A percentile compares a stretch with the other conserved stretches of the same genome.
phyloP scores from a whole-genome alignment of 73 alveolate species.

The Halteria grandinella region DNA sequence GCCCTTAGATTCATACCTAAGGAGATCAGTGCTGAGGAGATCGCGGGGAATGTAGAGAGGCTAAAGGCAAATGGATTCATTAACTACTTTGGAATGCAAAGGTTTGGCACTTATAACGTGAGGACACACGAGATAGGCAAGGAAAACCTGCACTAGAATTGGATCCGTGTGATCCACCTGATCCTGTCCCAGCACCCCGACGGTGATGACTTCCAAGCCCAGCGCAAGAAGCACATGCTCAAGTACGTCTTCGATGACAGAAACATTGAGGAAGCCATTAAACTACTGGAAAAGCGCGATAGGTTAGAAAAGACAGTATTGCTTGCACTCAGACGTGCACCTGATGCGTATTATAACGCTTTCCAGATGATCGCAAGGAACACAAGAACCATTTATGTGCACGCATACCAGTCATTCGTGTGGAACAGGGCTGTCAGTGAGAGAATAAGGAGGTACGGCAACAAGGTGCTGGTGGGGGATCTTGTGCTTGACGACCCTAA shows the following conservation, averaged over 20 bases:
- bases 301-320: constrained; percentile 88
- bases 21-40: constrained; percentile 73
- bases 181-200: constrained; percentile 57
- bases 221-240: constrained; percentile 14
- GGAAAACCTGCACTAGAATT: constrained; percentile 72
- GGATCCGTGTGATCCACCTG: constrained; percentile 75
- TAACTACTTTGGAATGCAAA: constrained; percentile 95
- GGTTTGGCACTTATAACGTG: constrained; percentile 90
- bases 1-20: constrained; percentile 84
- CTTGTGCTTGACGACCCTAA: constrained; percentile 84
- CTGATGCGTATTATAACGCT: constrained; percentile 79
- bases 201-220: constrained; percentile 11
- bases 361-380: constrained; percentile 72
- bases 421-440: constrained; percentile 93
- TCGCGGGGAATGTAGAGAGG: constrained; percentile 71
- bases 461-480: constrained; percentile 90
- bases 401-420: constrained; percentile 97
- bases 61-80: constrained; percentile 92
- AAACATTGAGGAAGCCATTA: constrained; percentile 15
- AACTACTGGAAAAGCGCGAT: constrained; percentile 52
- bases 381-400: constrained; percentile 85
- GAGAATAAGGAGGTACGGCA: constrained; percentile 86
- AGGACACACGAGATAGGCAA: constrained; percentile 91
- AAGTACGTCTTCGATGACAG: constrained; percentile 16
- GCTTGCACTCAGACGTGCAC: constrained; percentile 70